These are phyloP conservation scores for Penicillium concentricum DNA, from an alignment of 2,329 filamentous ascomycete species.

Conservation along the genomic window DNA sequence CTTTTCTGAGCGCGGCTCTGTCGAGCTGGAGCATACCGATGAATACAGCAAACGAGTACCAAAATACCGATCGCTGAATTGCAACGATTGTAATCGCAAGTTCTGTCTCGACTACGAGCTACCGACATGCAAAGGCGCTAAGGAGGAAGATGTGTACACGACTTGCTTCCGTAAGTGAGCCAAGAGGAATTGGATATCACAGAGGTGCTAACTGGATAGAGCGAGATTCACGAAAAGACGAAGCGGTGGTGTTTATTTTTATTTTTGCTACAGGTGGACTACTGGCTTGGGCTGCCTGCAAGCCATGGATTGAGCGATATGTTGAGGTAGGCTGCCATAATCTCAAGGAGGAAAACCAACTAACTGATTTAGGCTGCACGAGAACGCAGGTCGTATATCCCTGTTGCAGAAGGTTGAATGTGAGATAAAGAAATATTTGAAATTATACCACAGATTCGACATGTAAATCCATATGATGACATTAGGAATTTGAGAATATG, in stretches of 20 bases:
- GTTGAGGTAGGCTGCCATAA: conserved; percentile 49
- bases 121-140: conserved; percentile 60
- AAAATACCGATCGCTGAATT: conserved; percentile 50
- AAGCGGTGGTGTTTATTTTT: conserved; percentile 65
- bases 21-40: conserved; percentile 11
- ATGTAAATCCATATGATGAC: too few relatives aligned
- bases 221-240: conserved; percentile 65
- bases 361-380: conserved; percentile 40
- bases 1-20: conserved; percentile 19
- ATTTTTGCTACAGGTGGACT: conserved; percentile 62
- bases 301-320: conserved; percentile 60
- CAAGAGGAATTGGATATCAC: neutral
- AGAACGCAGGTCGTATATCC: conserved; percentile 53
- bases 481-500: neutral
- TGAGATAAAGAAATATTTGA: neutral
- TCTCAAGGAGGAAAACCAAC: too few relatives aligned
- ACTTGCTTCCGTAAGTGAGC: conserved; percentile 60
- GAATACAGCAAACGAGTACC: conserved; percentile 25
- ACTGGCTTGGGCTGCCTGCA: conserved; percentile 59
- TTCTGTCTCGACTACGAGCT: conserved; percentile 65
- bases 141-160: conserved; percentile 64
- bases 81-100: conserved; percentile 66
- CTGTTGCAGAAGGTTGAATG: conserved; percentile 35
- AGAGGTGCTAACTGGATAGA: conserved; percentile 41
- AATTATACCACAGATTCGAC: neutral